Conservation (phyloP, 441 rosid genomes). For the Jatropha podagrica region DNA sequence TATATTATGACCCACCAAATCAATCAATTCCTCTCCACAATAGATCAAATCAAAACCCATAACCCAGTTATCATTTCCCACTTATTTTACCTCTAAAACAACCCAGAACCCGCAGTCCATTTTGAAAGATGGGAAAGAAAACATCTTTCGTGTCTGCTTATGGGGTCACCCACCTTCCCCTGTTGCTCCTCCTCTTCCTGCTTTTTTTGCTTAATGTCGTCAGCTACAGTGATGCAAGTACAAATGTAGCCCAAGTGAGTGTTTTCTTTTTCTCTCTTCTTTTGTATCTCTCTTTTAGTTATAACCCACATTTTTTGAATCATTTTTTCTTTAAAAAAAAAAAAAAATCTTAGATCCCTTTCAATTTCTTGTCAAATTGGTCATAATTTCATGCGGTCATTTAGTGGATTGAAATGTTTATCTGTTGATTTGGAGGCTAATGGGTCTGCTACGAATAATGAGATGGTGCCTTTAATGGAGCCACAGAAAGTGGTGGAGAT, state of each 20-base stretch:
- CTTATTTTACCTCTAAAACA: not conserved
- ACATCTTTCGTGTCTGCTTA: slow-evolving; percentile 27
- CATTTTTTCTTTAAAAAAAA: not conserved
- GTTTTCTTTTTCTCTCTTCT: not conserved
- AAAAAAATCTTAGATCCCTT: slow-evolving; percentile 30
- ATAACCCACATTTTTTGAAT: no score
- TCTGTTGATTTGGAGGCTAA: slow-evolving; percentile 45
- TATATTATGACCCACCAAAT: slow-evolving; percentile 16
- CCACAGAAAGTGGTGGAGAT: slow-evolving; percentile 53
- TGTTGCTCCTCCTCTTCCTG: slow-evolving; percentile 24
- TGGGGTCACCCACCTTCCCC: slow-evolving; percentile 27
- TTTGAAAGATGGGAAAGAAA: slow-evolving; percentile 8
- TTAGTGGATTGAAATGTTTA: slow-evolving; percentile 22
- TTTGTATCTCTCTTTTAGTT: no score
- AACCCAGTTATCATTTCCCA: slow-evolving; percentile 9
- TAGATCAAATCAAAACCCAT: slow-evolving; percentile 1
- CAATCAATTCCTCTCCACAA: not conserved
- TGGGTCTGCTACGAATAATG: slow-evolving; percentile 36
- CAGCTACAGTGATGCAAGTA: slow-evolving; percentile 27
- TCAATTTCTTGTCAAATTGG: slow-evolving; percentile 11
- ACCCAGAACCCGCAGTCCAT: not conserved
- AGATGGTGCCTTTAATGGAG: slow-evolving; percentile 51
- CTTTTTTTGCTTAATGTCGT: slow-evolving; percentile 15
- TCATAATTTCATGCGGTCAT: slow-evolving; percentile 8
- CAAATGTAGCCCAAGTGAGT: slow-evolving; percentile 5